Percentiles rank a stretch among this genome's conserved stretches.
These are phyloP conservation scores for Tetrahymena thermophila DNA, from an alignment of 73 alveolate genomes.

Conservation along the genomic window DNA sequence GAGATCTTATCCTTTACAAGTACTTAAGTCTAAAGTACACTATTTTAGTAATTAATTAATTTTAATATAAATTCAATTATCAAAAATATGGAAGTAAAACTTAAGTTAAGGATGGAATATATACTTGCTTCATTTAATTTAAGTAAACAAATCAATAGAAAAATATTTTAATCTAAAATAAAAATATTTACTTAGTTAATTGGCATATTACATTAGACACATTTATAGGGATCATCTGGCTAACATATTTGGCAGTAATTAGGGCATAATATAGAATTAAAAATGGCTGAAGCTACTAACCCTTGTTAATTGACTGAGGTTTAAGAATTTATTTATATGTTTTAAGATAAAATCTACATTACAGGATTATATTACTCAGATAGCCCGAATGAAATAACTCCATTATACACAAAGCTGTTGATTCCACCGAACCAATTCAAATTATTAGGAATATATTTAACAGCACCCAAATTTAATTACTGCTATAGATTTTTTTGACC, in stretches of 20 bases:
- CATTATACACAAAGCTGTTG: background rate
- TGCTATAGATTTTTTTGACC: background rate
- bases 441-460: background rate
- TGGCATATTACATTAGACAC: background rate
- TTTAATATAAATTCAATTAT: background rate
- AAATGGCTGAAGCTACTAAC: background rate
- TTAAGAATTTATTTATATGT: background rate
- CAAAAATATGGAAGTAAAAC: too few species aligned
- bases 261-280: background rate
- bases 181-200: background rate
- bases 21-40: background rate
- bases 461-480: background rate
- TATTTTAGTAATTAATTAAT: background rate
- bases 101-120: too few species aligned
- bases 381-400: background rate
- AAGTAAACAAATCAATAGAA: too few species aligned
- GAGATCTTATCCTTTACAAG: background rate
- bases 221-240: background rate
- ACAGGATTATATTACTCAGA: background rate
- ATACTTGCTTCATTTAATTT: too few species aligned
- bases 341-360: background rate
- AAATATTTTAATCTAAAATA: too few species aligned
- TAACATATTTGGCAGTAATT: background rate
- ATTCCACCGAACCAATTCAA: background rate
- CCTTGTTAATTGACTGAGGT: background rate